Percentiles rank a stretch among this genome's conserved stretches.
These are phyloP conservation scores for Blastobotrys arbuscula DNA, from an alignment of 1,139 yeast species.

Conservation along the genomic window DNA sequence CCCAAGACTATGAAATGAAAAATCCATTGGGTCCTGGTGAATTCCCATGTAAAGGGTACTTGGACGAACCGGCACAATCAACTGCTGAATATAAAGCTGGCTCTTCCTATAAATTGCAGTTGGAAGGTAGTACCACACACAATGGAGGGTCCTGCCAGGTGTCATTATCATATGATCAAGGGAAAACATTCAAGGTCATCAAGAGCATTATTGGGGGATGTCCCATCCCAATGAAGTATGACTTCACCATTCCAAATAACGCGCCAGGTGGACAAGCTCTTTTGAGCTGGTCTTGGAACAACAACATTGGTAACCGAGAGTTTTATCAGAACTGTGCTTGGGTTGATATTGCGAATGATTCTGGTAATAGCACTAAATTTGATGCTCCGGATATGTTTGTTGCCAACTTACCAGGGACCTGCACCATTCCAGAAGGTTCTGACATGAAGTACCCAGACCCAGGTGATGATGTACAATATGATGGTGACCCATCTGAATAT, in stretches of 20 bases:
- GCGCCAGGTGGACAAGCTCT: constrained; percentile 28
- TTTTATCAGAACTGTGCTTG: constrained; percentile 30
- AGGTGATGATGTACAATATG: constrained; percentile 23
- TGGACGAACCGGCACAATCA: constrained; percentile 19
- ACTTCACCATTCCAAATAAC: constrained; percentile 22
- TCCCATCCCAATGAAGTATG: constrained; percentile 23
- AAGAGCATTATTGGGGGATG: constrained; percentile 30
- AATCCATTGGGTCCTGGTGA: constrained; percentile 19
- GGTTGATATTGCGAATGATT: constrained; percentile 22
- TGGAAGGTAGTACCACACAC: constrained; percentile 26
- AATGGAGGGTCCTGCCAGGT: constrained; percentile 29
- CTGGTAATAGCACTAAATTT: constrained; percentile 11
- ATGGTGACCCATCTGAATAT: constrained; percentile 21
- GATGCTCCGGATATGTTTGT: constrained; percentile 23
- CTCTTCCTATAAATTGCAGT: constrained; percentile 18
- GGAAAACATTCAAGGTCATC: constrained; percentile 26
- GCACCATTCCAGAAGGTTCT: constrained; percentile 24
- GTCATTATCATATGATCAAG: constrained; percentile 27
- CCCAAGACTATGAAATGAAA: constrained; percentile 22
- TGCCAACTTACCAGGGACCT: constrained; percentile 23
- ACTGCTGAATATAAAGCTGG: constrained; percentile 24
- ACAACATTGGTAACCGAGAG: constrained; percentile 27
- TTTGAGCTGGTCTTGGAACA: constrained; percentile 29
- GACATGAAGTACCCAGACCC: constrained; percentile 27
- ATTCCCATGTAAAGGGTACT: constrained; percentile 29